Percentiles rank a stretch among this genome's conserved stretches.
Conservation (phyloP, 2,329 filamentous ascomycete species). For the Phoma sp. region DNA sequence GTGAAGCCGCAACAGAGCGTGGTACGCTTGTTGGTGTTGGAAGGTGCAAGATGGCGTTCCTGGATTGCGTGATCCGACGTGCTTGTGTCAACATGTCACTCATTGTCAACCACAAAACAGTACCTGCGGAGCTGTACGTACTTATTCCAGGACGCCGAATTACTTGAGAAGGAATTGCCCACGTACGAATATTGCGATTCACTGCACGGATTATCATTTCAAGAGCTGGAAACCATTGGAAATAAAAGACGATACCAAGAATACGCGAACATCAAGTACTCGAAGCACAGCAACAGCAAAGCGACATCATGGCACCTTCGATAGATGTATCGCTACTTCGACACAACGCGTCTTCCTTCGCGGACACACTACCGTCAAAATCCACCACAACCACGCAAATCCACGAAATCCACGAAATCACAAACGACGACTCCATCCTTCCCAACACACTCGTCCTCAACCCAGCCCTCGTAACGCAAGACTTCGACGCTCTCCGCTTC, state of each 20-base stretch:
- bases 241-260: background rate
- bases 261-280: background rate
- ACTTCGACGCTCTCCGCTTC: slow-evolving; percentile 45
- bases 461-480: slow-evolving; percentile 34
- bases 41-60: slow-evolving; percentile 28
- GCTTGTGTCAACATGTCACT: slow-evolving; percentile 35
- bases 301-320: slow-evolving; percentile 2
- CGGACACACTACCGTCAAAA: background rate
- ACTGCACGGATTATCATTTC: background rate
- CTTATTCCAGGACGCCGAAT: background rate
- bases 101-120: slow-evolving; percentile 14
- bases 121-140: background rate
- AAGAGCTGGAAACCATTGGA: background rate
- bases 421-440: background rate
- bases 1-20: background rate
- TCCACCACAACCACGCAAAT: background rate
- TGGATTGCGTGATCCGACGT: slow-evolving; percentile 45
- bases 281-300: background rate
- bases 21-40: slow-evolving; percentile 11
- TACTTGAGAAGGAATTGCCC: background rate
- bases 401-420: background rate
- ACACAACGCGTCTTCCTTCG: background rate
- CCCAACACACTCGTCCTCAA: slow-evolving; percentile 23
- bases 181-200: background rate
- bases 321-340: background rate